Conservation (phyloP, 495 filamentous ascomycete genomes). For the Penicillium paxilli region DNA sequence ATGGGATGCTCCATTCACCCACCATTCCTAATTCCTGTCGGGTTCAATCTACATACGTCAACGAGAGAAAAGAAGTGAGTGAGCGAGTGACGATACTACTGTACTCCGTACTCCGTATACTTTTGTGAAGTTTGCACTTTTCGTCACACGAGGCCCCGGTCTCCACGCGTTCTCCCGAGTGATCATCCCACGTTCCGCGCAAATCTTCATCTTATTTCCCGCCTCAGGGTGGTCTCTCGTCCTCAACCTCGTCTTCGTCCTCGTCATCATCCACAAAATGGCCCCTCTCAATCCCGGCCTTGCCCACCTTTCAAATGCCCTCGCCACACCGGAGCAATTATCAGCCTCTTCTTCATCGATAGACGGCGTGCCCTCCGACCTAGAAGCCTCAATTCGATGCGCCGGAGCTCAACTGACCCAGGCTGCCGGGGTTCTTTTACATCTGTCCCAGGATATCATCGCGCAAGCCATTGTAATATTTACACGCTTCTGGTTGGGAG, state of each 20-base stretch:
- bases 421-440: slow-evolving; percentile 80
- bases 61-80: too few relatives aligned
- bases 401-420: slow-evolving; percentile 75
- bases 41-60: too few relatives aligned
- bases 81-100: too few relatives aligned
- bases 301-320: slow-evolving; percentile 74
- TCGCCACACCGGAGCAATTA: slow-evolving; percentile 82
- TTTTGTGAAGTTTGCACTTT: too few relatives aligned
- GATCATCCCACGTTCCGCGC: slow-evolving; percentile 12
- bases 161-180: too few relatives aligned
- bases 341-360: slow-evolving; percentile 64
- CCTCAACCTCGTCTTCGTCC: neutral
- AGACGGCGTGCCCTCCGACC: slow-evolving; percentile 71
- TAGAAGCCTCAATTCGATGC: slow-evolving; percentile 65
- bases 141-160: too few relatives aligned
- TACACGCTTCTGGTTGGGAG: slow-evolving; percentile 79
- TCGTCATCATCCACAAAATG: slow-evolving; percentile 16
- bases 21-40: too few relatives aligned
- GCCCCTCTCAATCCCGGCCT: slow-evolving; percentile 28
- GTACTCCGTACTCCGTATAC: too few relatives aligned
- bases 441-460: slow-evolving; percentile 84
- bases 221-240: too few relatives aligned
- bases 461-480: slow-evolving; percentile 87
- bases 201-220: neutral
- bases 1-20: neutral